phyloP scores from a whole-genome alignment of 305 asterid species.

The Solanum hybrid region DNA sequence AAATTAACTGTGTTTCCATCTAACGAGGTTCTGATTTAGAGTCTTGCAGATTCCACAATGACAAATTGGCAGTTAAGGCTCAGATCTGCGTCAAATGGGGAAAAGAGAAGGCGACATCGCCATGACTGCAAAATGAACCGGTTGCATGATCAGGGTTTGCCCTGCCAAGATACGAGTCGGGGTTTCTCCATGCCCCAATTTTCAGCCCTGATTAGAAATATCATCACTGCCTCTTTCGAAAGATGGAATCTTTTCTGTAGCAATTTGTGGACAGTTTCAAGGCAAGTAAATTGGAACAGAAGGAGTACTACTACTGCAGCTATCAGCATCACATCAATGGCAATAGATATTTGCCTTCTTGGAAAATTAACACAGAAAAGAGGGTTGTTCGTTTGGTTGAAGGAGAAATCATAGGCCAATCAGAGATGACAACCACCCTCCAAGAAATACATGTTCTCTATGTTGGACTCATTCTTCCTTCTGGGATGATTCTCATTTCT shows the following conservation, averaged over 20 bases:
- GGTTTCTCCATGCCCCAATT: neutral
- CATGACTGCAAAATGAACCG: neutral
- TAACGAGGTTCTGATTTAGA: neutral
- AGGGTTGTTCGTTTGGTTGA: neutral
- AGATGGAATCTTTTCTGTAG: neutral
- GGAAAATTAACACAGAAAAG: neutral
- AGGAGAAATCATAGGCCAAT: neutral
- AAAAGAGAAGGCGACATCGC: conserved; percentile 4
- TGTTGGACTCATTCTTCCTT: neutral
- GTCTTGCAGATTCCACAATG: neutral
- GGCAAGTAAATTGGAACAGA: neutral
- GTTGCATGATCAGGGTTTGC: neutral
- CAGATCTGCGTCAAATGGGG: conserved; percentile 23
- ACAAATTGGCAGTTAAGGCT: conserved; percentile 15
- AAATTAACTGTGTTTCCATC: neutral
- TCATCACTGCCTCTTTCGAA: neutral
- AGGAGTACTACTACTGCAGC: neutral
- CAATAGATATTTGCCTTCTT: neutral
- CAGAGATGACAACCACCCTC: neutral
- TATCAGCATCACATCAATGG: neutral
- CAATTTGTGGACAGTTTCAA: neutral
- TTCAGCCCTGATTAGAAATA: neutral
- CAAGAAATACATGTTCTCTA: neutral
- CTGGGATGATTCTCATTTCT: neutral
- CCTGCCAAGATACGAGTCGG: neutral